Evolutionary conservation across 345 rosid genomes (phyloP).

Genomic region (Salix arbutifolia): DNA sequence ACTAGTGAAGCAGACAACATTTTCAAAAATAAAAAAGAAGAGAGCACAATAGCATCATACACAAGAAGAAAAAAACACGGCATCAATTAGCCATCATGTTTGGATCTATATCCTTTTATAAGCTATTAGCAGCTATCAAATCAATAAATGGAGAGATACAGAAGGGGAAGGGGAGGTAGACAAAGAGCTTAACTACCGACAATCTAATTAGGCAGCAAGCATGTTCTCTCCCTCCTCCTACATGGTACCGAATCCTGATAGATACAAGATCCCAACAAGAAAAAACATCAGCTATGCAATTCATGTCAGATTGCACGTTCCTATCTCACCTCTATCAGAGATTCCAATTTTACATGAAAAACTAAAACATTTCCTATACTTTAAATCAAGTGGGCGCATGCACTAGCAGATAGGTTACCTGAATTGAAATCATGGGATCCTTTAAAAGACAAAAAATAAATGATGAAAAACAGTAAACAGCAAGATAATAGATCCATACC

Average conservation of each 20-base stretch:
- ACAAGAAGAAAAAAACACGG: background rate
- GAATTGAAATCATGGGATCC: background rate
- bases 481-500: conserved; percentile 5
- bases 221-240: background rate
- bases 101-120: background rate
- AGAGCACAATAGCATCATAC: background rate
- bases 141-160: background rate
- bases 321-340: background rate
- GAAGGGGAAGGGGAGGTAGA: background rate
- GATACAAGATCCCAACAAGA: background rate
- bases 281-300: background rate
- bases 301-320: background rate
- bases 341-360: background rate
- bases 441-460: background rate
- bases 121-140: background rate
- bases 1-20: background rate
- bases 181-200: background rate
- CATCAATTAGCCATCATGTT: background rate
- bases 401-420: background rate
- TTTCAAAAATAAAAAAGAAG: too few species aligned
- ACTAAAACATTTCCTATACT: background rate
- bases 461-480: background rate
- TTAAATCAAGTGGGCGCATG: background rate
- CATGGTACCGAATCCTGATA: background rate
- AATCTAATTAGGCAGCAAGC: background rate